These are phyloP conservation scores for Melastoma candidum DNA, from an alignment of 441 rosid species.

Conservation along the genomic window DNA sequence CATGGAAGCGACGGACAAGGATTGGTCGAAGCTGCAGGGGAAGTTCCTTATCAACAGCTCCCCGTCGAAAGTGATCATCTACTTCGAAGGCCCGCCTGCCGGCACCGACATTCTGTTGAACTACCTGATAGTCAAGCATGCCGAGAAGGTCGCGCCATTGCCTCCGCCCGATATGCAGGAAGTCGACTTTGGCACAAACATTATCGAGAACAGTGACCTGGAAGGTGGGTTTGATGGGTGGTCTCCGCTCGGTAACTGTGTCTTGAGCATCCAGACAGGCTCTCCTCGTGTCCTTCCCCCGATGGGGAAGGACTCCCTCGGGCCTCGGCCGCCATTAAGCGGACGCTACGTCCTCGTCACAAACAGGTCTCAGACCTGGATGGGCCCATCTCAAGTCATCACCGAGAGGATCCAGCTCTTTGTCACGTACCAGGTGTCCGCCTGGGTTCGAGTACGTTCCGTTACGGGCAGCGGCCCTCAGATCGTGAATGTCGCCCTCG, in stretches of 20 bases:
- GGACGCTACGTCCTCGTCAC: slow-evolving; percentile 63
- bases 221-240: slow-evolving; percentile 50
- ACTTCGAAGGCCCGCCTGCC: slow-evolving; percentile 14
- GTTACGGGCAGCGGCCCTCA: slow-evolving; percentile 51
- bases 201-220: slow-evolving; percentile 54
- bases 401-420: slow-evolving; percentile 63
- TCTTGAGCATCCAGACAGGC: slow-evolving; percentile 51
- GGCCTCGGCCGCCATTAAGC: slow-evolving; percentile 49
- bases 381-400: slow-evolving; percentile 94
- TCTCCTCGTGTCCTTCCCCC: slow-evolving; percentile 81
- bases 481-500: slow-evolving; percentile 67
- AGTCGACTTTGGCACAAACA: slow-evolving; percentile 9
- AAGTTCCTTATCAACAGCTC: not conserved
- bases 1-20: not conserved
- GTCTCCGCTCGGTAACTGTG: slow-evolving; percentile 79
- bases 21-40: slow-evolving; percentile 5
- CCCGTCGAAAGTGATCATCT: not conserved
- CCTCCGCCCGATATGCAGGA: slow-evolving; percentile 7
- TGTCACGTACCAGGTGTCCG: slow-evolving; percentile 83
- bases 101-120: slow-evolving; percentile 12
- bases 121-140: slow-evolving; percentile 5
- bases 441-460: slow-evolving; percentile 76
- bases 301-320: slow-evolving; percentile 79
- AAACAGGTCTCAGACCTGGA: slow-evolving; percentile 73
- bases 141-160: not conserved